phyloP scores from a whole-genome alignment of 768 basidiomycete genomes.

The Naganishia onofrii region DNA sequence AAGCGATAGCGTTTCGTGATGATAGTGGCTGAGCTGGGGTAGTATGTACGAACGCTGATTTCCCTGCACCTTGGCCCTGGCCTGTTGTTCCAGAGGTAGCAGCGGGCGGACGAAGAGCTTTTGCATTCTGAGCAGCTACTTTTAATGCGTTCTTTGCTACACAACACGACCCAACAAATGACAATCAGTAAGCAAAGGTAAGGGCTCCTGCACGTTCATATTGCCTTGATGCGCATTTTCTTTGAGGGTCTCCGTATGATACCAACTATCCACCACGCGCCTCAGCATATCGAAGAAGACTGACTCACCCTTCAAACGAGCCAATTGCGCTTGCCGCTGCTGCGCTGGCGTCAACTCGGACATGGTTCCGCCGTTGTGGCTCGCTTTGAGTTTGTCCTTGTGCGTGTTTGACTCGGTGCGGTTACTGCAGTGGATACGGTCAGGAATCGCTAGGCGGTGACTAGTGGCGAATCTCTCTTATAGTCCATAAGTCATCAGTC shows the following conservation, averaged over 20 bases:
- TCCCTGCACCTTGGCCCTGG: not conserved
- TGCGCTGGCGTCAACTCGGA: conserved; percentile 40
- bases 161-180: not conserved
- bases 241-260: too few species aligned
- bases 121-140: conserved; percentile 35
- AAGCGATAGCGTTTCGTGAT: conserved; percentile 27
- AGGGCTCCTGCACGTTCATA: too few species aligned
- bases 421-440: too few species aligned
- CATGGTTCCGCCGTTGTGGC: not conserved
- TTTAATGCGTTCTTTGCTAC: conserved; percentile 37
- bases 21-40: conserved; percentile 23
- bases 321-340: conserved; percentile 31
- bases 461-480: too few species aligned
- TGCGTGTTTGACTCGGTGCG: not conserved
- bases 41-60: conserved; percentile 13
- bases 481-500: too few species aligned
- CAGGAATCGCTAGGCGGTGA: too few species aligned
- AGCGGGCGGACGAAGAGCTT: conserved; percentile 30
- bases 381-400: not conserved
- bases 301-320: conserved; percentile 25
- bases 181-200: not conserved
- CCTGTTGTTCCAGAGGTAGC: conserved; percentile 5
- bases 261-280: not conserved
- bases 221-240: too few species aligned
- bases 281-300: not conserved